Evolutionary conservation across 2,329 filamentous ascomycete species (phyloP).

Genomic region (Zymoseptoria passerinii): DNA sequence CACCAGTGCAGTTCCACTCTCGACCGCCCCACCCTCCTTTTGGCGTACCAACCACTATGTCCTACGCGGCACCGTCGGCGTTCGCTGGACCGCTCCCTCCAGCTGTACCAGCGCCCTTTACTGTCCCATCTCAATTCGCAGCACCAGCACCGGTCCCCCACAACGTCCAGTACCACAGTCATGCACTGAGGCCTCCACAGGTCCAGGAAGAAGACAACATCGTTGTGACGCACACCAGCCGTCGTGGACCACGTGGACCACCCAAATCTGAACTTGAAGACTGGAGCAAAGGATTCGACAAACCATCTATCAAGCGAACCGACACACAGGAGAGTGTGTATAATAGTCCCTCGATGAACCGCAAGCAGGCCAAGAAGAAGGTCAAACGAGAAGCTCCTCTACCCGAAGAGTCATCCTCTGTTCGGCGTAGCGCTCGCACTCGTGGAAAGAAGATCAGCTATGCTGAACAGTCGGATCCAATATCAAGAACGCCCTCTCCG

Average conservation of each 20-base stretch:
- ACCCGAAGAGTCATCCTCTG: slow-evolving; percentile 1
- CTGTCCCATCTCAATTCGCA: background rate
- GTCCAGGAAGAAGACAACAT: background rate
- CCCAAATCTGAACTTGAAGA: no score
- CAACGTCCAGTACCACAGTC: background rate
- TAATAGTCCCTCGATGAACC: background rate
- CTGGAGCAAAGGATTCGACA: background rate
- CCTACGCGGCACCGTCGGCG: background rate
- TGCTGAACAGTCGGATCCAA: slow-evolving; percentile 7
- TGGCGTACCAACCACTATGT: background rate
- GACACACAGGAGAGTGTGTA: background rate
- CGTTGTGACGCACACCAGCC: background rate
- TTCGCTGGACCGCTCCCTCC: background rate
- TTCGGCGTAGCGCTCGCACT: slow-evolving; percentile 13
- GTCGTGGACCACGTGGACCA: no score
- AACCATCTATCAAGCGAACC: background rate
- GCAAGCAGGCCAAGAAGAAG: slow-evolving; percentile 4
- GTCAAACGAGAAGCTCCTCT: slow-evolving; percentile 1
- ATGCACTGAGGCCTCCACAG: background rate
- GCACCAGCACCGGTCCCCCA: background rate
- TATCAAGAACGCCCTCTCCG: slow-evolving; percentile 8
- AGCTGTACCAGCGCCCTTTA: background rate
- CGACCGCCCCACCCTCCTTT: background rate
- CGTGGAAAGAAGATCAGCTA: slow-evolving; percentile 15
- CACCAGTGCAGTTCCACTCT: background rate